These are phyloP conservation scores for Botrytis byssoidea DNA, from an alignment of 2,329 filamentous ascomycete genomes.

Conservation along the genomic window DNA sequence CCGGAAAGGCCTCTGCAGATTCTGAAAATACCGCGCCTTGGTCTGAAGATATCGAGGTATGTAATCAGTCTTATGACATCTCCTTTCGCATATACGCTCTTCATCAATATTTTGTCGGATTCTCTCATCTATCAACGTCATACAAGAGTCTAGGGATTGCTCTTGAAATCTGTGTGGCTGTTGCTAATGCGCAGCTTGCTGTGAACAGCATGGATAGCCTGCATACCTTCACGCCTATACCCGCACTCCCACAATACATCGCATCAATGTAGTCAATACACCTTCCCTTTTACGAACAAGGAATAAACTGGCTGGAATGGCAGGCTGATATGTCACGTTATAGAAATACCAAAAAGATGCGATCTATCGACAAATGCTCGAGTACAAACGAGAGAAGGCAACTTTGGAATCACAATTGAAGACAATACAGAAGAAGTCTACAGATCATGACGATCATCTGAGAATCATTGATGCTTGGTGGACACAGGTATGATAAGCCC, in stretches of 20 bases:
- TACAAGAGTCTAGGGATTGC: conserved; percentile 24
- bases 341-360: conserved; percentile 94
- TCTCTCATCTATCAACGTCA: conserved; percentile 28
- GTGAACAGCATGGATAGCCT: conserved; percentile 44
- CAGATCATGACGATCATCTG: conserved; percentile 89
- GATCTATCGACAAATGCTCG: conserved; percentile 95
- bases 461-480: conserved; percentile 92
- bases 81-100: conserved; percentile 5
- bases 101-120: conserved; percentile 23
- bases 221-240: conserved; percentile 37
- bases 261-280: conserved; percentile 22
- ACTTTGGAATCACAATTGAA: conserved; percentile 78
- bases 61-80: conserved; percentile 42
- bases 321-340: conserved; percentile 38
- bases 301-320: conserved; percentile 42
- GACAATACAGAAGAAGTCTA: conserved; percentile 73
- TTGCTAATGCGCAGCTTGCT: conserved; percentile 49
- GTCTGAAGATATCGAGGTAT: conserved; percentile 71
- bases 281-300: conserved; percentile 27
- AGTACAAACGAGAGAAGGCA: conserved; percentile 88
- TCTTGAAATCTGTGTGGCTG: conserved; percentile 35
- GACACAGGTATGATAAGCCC: conserved; percentile 66
- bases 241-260: conserved; percentile 29
- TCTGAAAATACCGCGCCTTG: conserved; percentile 59
- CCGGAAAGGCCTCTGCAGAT: conserved; percentile 61